These are phyloP conservation scores for Flaveria trinervia DNA, from an alignment of 129 eudicot species.

Conservation along the genomic window DNA sequence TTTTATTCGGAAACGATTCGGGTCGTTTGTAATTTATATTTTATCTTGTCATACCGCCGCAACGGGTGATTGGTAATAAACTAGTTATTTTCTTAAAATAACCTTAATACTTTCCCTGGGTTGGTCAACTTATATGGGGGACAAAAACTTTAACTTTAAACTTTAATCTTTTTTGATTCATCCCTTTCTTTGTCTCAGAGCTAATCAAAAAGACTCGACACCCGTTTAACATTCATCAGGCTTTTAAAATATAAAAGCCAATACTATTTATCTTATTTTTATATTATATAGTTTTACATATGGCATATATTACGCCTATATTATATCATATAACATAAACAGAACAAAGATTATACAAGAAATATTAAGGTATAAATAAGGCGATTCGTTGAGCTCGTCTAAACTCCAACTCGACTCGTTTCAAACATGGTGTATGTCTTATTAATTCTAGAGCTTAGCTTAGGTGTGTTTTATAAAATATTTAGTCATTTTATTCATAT, in stretches of 20 bases:
- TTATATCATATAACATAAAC: not conserved
- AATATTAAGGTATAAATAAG: not conserved
- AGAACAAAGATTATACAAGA: not conserved
- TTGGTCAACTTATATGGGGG: constrained; percentile 29
- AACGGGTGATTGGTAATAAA: too few species aligned
- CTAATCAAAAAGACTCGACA: constrained; percentile 12
- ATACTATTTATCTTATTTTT: not conserved
- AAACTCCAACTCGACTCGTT: too few species aligned
- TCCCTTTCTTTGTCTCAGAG: constrained; percentile 32
- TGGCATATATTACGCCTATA: not conserved
- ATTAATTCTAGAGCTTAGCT: too few species aligned
- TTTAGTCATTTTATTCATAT: too few species aligned
- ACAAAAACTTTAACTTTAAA: constrained; percentile 26
- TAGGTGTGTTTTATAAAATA: too few species aligned
- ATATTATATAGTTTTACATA: not conserved
- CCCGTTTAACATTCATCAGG: not conserved
- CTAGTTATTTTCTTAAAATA: not conserved
- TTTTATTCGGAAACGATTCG: too few species aligned
- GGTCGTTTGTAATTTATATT: too few species aligned
- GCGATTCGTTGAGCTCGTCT: too few species aligned
- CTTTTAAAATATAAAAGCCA: not conserved
- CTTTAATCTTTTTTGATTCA: constrained; percentile 26
- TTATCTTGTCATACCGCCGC: too few species aligned
- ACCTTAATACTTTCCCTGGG: constrained; percentile 31
- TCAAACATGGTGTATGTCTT: too few species aligned